A percentile compares a stretch with the other conserved stretches of the same genome.
These are phyloP conservation scores for Fusarium bactridioides DNA, from an alignment of 2,329 filamentous ascomycete species.

Conservation along the genomic window DNA sequence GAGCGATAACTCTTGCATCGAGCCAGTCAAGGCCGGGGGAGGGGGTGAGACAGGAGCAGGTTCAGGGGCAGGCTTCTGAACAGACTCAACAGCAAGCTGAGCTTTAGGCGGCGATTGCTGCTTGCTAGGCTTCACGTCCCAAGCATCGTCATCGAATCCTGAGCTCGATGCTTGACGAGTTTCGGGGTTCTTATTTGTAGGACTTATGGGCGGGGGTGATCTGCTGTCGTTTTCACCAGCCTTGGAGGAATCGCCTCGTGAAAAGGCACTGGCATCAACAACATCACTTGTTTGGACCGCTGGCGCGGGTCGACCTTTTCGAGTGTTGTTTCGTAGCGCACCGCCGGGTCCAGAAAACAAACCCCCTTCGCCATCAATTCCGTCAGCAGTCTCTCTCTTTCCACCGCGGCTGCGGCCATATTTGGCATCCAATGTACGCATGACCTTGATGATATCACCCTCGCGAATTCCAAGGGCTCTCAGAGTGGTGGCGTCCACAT, in stretches of 20 bases:
- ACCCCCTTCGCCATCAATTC: slow-evolving; percentile 70
- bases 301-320: slow-evolving; percentile 88
- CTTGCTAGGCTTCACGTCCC: slow-evolving; percentile 89
- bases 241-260: slow-evolving; percentile 58
- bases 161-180: slow-evolving; percentile 42
- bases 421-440: slow-evolving; percentile 85
- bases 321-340: slow-evolving; percentile 89
- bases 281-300: slow-evolving; percentile 85
- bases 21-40: slow-evolving; percentile 68
- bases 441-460: slow-evolving; percentile 95
- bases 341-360: slow-evolving; percentile 96
- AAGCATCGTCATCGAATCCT: slow-evolving; percentile 96
- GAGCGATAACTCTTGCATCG: slow-evolving; percentile 67
- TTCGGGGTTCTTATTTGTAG: slow-evolving; percentile 44
- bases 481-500: slow-evolving; percentile 83
- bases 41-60: slow-evolving; percentile 33
- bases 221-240: slow-evolving; percentile 33
- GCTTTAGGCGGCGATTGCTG: slow-evolving; percentile 49
- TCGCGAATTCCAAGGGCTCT: slow-evolving; percentile 93
- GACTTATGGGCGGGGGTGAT: slow-evolving; percentile 34
- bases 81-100: slow-evolving; percentile 16
- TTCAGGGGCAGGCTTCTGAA: slow-evolving; percentile 37
- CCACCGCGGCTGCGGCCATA: slow-evolving; percentile 66
- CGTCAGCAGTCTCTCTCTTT: slow-evolving; percentile 53
- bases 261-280: slow-evolving; percentile 87